Evolutionary conservation across 441 rosid genomes (phyloP).

Genomic region (Populus hybrid): DNA sequence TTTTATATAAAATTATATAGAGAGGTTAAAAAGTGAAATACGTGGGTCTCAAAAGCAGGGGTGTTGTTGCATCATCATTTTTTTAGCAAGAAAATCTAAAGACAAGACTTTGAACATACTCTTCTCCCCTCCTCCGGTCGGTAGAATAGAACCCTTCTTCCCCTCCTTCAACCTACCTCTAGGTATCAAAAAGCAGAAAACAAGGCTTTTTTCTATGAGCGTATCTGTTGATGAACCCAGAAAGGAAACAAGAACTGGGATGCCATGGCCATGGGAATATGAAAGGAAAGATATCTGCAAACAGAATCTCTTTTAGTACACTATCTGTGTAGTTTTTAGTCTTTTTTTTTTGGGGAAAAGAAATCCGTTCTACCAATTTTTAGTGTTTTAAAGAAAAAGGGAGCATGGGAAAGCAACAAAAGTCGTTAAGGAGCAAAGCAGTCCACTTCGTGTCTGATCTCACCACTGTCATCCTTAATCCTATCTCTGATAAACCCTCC

Average conservation of each 20-base stretch:
- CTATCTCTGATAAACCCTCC: conserved; percentile 85
- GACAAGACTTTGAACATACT: neutral
- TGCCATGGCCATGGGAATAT: neutral
- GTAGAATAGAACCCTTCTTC: neutral
- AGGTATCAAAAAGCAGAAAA: neutral
- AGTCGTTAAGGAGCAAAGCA: conserved; percentile 86
- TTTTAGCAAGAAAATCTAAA: neutral
- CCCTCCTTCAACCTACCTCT: neutral
- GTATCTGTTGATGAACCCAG: neutral
- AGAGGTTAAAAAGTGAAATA: too few relatives aligned
- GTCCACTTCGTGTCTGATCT: conserved; percentile 89
- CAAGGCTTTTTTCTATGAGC: neutral
- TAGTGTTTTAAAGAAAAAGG: neutral
- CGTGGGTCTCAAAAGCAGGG: neutral
- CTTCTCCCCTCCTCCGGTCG: neutral
- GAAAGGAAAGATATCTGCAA: neutral
- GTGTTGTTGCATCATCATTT: neutral
- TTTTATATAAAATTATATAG: neutral
- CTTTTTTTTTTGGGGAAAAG: neutral
- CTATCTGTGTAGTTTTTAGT: neutral
- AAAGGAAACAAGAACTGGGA: neutral
- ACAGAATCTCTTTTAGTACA: neutral
- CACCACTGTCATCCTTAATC: conserved; percentile 91
- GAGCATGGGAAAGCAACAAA: conserved; percentile 72
- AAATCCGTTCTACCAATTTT: conserved; percentile 7